Evolutionary conservation across 495 filamentous ascomycete species (phyloP).

Genomic region (Viridothelium virens): DNA sequence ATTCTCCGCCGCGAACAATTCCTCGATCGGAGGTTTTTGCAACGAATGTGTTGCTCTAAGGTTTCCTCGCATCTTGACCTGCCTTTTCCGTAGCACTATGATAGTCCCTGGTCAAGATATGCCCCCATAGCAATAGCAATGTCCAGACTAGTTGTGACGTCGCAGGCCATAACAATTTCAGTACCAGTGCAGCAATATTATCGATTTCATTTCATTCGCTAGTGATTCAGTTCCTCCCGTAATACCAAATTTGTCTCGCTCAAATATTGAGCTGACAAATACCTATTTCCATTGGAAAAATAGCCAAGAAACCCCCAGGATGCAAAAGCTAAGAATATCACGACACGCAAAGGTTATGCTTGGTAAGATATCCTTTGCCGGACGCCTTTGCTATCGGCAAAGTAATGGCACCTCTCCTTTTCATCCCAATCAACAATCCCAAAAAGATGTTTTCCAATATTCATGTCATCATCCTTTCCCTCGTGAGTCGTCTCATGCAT

Average conservation of each 20-base stretch:
- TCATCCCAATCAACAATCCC: slow-evolving; percentile 1
- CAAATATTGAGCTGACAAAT: not conserved
- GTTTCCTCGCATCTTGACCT: not conserved
- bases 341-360: not conserved
- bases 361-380: slow-evolving; percentile 3
- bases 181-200: not conserved
- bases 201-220: not conserved
- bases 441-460: not conserved
- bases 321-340: not conserved
- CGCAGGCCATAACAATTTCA: not conserved
- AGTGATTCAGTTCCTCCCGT: too few relatives aligned
- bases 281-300: not conserved
- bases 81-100: not conserved
- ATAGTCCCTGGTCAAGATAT: too few relatives aligned
- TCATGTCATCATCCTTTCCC: not conserved
- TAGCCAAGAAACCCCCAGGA: not conserved
- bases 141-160: not conserved
- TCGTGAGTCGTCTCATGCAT: not conserved
- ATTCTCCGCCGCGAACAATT: not conserved
- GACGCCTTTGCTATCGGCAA: not conserved
- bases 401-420: slow-evolving; percentile 3
- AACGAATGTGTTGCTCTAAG: not conserved
- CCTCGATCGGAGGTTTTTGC: too few relatives aligned
- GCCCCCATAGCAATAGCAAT: too few relatives aligned
- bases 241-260: not conserved